Evolutionary conservation across 805 yeast genomes (phyloP), one percentile per base, ranked within the genome.

Genomic region (Lipomyces chichibuensis): DNA sequence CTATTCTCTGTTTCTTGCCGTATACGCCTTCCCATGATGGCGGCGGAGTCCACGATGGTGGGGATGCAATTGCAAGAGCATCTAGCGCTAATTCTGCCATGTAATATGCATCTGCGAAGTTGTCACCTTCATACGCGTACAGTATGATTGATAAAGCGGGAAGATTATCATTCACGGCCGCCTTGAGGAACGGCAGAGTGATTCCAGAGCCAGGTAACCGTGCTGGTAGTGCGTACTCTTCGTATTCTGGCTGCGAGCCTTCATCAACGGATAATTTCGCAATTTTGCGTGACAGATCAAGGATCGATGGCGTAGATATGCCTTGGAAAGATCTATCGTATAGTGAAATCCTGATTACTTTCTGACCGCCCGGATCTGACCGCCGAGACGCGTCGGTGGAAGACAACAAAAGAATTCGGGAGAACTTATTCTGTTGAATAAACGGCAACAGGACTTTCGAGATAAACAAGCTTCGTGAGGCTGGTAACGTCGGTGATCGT

Each of bases 61-160:
- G 73, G 4, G 13, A 25, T 1, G 54, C 23, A 6, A 75, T 35
- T 8, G 67, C 75, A 33, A 80, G 72, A 23, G 79, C 67, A 3
- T 77, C 71, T 5, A 75, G 70, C 2, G 82, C 75, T 39, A 77
- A 76, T 13, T 69, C 69, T 1, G 90, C 87, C 67, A 89, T 77
- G 9, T 75, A 69, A 55, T 80, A 80, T 7, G 96, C 95, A 76
- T 92, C 97, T 25, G 77, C 74, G 35, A 88, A 84, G 76, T 94
- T 94, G 77, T 93, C 98, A 43, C 98, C 98, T 76, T 93, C 98
- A 77, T 91, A 92, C 1, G 89, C 96, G 75, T 83, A 87, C 20
- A 85, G 80, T 11, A 85, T 84, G n/a, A 85, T 68, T 3, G 84
- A 83, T n/a, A 74, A 76, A 25, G 82, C 75, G 8, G 52, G 60